Conservation (phyloP, 805 yeast genomes). For the Starmerella kuoi region DNA sequence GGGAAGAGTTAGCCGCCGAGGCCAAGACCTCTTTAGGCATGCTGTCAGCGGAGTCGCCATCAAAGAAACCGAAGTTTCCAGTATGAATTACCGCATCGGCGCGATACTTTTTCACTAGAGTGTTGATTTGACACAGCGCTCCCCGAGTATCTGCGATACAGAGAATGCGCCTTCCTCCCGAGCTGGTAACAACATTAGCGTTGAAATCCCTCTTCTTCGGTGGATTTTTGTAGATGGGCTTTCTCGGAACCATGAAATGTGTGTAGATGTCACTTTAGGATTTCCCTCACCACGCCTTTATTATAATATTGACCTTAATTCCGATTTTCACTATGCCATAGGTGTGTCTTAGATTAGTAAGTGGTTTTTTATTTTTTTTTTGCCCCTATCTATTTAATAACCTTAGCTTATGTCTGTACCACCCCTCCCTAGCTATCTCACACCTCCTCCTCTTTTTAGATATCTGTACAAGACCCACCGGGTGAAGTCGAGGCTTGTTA, state of each 20-base stretch:
- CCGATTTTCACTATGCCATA: background rate
- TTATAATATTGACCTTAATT: background rate
- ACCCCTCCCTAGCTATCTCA: no score
- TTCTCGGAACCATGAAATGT: no score
- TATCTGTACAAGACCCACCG: no score
- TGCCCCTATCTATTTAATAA: no score
- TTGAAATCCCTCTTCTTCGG: background rate
- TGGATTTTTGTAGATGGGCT: background rate
- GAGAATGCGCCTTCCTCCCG: slow-evolving; percentile 32
- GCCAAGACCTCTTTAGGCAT: slow-evolving; percentile 40
- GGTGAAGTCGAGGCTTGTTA: no score
- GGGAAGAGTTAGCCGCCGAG: slow-evolving; percentile 56
- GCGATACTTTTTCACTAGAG: slow-evolving; percentile 35
- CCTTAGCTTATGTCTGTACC: no score
- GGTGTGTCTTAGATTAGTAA: no score
- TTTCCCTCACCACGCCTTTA: background rate
- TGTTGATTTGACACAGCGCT: slow-evolving; percentile 39
- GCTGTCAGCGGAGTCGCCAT: slow-evolving; percentile 40
- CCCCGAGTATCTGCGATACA: slow-evolving; percentile 48
- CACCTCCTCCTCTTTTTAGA: no score
- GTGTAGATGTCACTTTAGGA: background rate
- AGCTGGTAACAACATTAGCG: background rate
- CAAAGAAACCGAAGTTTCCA: slow-evolving; percentile 73
- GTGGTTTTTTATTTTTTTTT: no score
- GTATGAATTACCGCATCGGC: slow-evolving; percentile 53